Conservation (phyloP, 768 basidiomycete genomes). For the Hygrophorus pudorinus region DNA sequence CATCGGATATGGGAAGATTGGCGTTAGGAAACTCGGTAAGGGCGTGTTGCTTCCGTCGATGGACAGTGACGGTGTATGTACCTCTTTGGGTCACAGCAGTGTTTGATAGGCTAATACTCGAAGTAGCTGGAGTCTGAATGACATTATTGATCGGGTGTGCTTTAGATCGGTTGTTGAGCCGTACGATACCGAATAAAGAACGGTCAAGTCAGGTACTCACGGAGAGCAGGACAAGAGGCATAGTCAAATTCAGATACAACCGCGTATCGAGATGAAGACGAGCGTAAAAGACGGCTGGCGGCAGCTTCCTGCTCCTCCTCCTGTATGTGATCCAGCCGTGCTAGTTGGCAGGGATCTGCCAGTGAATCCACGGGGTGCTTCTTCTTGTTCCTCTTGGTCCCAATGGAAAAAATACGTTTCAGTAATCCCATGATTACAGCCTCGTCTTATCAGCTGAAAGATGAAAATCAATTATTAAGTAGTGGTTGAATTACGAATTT, state of each 20-base stretch:
- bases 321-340: conserved; percentile 16
- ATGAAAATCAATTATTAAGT: too few species aligned
- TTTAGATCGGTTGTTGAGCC: conserved; percentile 13
- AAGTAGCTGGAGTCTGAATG: conserved; percentile 36
- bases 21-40: conserved; percentile 59
- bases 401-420: conserved; percentile 59
- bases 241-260: conserved; percentile 49
- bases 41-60: conserved; percentile 47
- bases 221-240: conserved; percentile 52
- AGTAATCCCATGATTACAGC: conserved; percentile 53
- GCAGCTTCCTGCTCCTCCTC: conserved; percentile 45
- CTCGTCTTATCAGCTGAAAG: conserved; percentile 4
- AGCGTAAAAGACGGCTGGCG: conserved; percentile 50
- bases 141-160: conserved; percentile 62
- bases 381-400: conserved; percentile 53
- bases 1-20: conserved; percentile 21
- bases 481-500: background rate
- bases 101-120: conserved; percentile 45
- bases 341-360: conserved; percentile 13
- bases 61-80: conserved; percentile 68
- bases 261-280: conserved; percentile 59
- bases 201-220: conserved; percentile 32
- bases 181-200: background rate
- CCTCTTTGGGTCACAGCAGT: conserved; percentile 39
- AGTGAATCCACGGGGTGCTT: conserved; percentile 21